Evolutionary conservation across 306 rosid genomes (phyloP), one percentile per base, ranked within the genome.

Genomic region (Arachis stenosperma): DNA sequence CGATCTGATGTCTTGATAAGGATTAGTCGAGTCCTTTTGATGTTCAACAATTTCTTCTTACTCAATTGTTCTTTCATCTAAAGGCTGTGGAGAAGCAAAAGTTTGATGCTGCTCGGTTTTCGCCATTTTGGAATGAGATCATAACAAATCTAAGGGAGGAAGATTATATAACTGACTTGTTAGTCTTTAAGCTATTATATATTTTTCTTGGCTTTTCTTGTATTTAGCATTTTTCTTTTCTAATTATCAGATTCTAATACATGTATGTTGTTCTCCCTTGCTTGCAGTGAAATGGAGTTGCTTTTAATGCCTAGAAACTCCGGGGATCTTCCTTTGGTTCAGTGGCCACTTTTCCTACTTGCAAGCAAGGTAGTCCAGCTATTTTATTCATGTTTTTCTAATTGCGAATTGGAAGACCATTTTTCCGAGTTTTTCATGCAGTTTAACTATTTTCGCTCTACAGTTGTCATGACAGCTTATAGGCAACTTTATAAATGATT

Each of bases 341-440:
- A 93, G 75, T 91, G 97, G 98, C 98, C 98, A n/a, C 98, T 93
- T 75, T 91, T 93, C 77, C 96, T 93, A 74, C 97, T 93, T 61
- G 88, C 97, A 63, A 93, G 98, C 98, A 93, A 93, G 98, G 98
- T 93, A 47, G 52, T 42, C 66, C 10, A 22, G 9, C 48, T 72
- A 52, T 67, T 66, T 53, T 22, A 39, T 46, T 39, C 17, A 22
- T 12, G 5, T 6, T 53, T 67, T 66, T 61, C 22, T 58, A 59
- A 54, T 39, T 57, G 43, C 47, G 14, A 70, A 44, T 67, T 55
- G 5, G 42, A 66, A 48, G 43, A 27, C 62, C 47, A 67, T 60
- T 59, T 56, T 52, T 41, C 30, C 52, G 10, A 67, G 13, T 60
- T 9, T 3, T 66, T 10, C 52, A 22, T 51, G 2, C 9, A 15